phyloP scores from a whole-genome alignment of 176 grass and related monocot species.

The Cenchrus purpureus region DNA sequence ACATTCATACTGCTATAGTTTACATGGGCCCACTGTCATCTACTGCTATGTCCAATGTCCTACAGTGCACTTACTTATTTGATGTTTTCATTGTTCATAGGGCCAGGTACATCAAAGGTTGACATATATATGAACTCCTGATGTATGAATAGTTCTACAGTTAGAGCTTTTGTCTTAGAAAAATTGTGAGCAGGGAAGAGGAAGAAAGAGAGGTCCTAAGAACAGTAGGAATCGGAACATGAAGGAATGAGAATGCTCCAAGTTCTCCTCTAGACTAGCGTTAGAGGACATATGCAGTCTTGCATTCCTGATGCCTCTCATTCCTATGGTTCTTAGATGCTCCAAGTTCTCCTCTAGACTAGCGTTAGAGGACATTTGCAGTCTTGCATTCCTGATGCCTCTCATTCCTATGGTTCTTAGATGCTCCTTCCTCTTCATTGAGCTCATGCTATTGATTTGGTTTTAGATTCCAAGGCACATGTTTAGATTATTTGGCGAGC shows the following conservation, averaged over 20 bases:
- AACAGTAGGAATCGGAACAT: slow-evolving; percentile 23
- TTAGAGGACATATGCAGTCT: not conserved
- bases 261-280: not conserved
- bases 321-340: slow-evolving; percentile 32
- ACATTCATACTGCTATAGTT: too few species aligned
- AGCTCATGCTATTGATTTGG: not conserved
- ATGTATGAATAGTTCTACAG: not conserved
- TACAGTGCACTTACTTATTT: not conserved
- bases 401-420: slow-evolving; percentile 43
- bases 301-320: slow-evolving; percentile 48
- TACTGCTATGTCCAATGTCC: not conserved
- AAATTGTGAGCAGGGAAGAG: slow-evolving; percentile 1
- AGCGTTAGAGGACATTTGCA: not conserved
- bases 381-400: slow-evolving; percentile 43
- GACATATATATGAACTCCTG: too few species aligned
- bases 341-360: not conserved
- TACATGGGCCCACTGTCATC: not conserved
- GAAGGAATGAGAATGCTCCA: not conserved
- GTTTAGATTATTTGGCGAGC: not conserved
- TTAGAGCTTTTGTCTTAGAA: not conserved
- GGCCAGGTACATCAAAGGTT: too few species aligned
- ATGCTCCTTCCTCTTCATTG: not conserved
- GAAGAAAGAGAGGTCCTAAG: slow-evolving; percentile 17
- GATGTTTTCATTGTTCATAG: too few species aligned
- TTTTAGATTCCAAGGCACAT: not conserved